Evolutionary conservation across 208 protist species (phyloP), one percentile per base, ranked within the genome.

Genomic region (Zelonia costaricensis): DNA sequence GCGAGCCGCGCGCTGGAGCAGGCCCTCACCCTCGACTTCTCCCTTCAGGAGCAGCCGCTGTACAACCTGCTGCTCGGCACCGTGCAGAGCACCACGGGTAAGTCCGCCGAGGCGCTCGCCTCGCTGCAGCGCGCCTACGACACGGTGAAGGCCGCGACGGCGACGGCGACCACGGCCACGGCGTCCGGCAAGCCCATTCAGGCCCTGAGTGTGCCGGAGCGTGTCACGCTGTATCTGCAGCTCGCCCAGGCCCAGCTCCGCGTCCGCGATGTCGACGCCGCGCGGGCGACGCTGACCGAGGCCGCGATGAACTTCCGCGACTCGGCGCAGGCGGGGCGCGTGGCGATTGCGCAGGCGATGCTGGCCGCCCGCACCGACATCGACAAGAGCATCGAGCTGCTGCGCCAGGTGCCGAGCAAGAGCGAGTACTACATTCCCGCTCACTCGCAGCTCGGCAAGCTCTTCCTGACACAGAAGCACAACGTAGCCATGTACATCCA

Each of bases 1-100:
- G 97, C 97, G 4, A 62, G 43, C 31, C 76, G 88, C 25, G 81
- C 91, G 7, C 84, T 98, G 7, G 91, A 98, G 60, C 84, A 94
- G 67, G 96, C 93, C 12, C 76, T 98, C 30, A 95, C 85, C 9
- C 74, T 96, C 28, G 89, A 98, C 67, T 98, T 98, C 77, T 79
- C 91, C 30, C 63, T 98, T 20, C 90, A 95, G 54, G 90, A 98
- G 60, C 81, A 88, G 62, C 86, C 94, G 9, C 63, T 88, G 5
- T 98, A 97, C 69, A 92, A 97, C 62, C 62, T 98, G 13, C 64
- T 98, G 12, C 85, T 86, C 39, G 97, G 93, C 36, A 85, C 82
- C 25, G 78, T 97, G 36, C 72, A 91, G 52, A 62, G 69, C 36
- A 81, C 78, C 60, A 73, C 80, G 31, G 82, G 87, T 46, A 82